Evolutionary conservation across 2,329 filamentous ascomycete species (phyloP), one percentile per base, ranked within the genome.

Genomic region (Neurospora sp.): DNA sequence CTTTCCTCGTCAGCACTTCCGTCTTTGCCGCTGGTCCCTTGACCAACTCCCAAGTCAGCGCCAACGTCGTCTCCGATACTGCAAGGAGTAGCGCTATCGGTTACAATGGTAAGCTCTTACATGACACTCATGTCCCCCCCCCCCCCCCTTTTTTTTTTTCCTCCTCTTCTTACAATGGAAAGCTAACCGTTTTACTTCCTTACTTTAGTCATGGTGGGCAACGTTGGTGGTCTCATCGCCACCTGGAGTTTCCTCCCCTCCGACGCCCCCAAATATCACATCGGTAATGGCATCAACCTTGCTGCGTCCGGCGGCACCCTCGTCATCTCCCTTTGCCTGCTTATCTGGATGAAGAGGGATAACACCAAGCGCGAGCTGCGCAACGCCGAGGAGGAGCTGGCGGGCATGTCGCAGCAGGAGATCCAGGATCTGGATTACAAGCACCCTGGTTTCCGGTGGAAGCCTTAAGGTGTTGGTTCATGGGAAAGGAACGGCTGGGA

Each of bases 231-330:
- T 28, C 70, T 77, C 13, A 84, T 90, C 70, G 70, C 75, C 11
- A 90, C 88, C 0, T 91, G 89, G 89, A 84, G 82, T 1, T 91
- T 90, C 78, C 74, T 91, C 62, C 84, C 86, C 0, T 85, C 80
- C 68, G 90, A 93, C 74, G 85, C 74, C 0, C 90, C 90, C 0
- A 79, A 91, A 71, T 93, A 87, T 74, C 86, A 81, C 36, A 91
- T 91, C 71, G 91, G 90, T 0, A 93, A 92, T 76, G 90, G 90
- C 0, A 76, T 92, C 19, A 93, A 93, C 76, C 75, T 92, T 62
- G 90, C 86, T 0, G 88, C 87, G 0, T 82, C 83, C n/a, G 82
- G 82, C n/a, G 80, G 80, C 1, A 87, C 87, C 1, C 76, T 91
- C 13, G 69, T 92, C 1, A 69, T 84, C 3, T 81, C 82, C 5